phyloP scores from a whole-genome alignment of 768 basidiomycete species.

The Boletellus emodensis region DNA sequence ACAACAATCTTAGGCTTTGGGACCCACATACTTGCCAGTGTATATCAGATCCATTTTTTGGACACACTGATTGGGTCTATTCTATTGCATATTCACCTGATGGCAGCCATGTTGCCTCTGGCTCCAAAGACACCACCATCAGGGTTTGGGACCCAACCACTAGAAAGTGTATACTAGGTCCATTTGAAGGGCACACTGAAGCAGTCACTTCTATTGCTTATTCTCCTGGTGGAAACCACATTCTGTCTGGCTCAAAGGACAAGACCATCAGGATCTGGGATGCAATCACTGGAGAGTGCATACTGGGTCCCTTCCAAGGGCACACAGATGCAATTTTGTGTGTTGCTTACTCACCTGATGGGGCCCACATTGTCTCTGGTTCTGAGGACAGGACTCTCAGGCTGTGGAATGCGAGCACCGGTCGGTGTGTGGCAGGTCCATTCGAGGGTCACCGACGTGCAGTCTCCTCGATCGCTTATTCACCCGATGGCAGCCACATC shows the following conservation, averaged over 20 bases:
- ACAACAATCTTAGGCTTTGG: slow-evolving; percentile 8
- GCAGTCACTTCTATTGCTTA: slow-evolving; percentile 16
- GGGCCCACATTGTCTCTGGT: slow-evolving; percentile 12
- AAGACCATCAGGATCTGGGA: slow-evolving; percentile 23
- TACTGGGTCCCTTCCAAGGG: slow-evolving; percentile 19
- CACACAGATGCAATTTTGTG: slow-evolving; percentile 12
- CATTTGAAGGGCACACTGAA: slow-evolving; percentile 17
- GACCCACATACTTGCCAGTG: slow-evolving; percentile 10
- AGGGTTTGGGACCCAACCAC: slow-evolving; percentile 20
- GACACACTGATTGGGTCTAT: slow-evolving; percentile 5
- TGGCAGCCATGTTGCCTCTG: slow-evolving; percentile 21
- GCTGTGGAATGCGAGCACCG: slow-evolving; percentile 15
- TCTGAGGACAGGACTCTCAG: slow-evolving; percentile 17
- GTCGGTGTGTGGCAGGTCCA: slow-evolving; percentile 15
- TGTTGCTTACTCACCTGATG: slow-evolving; percentile 21
- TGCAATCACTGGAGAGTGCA: slow-evolving; percentile 9
- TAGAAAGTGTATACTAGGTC: slow-evolving; percentile 13
- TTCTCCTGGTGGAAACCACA: slow-evolving; percentile 18
- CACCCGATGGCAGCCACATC: slow-evolving; percentile 13
- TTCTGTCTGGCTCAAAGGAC: slow-evolving; percentile 27
- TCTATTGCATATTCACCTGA: slow-evolving; percentile 27
- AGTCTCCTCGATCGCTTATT: slow-evolving; percentile 12
- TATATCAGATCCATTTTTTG: background rate
- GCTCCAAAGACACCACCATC: slow-evolving; percentile 19
- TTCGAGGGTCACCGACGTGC: slow-evolving; percentile 7